These are phyloP conservation scores for Aureobasidium mangrovei DNA, from an alignment of 2,329 filamentous ascomycete genomes.

Conservation along the genomic window DNA sequence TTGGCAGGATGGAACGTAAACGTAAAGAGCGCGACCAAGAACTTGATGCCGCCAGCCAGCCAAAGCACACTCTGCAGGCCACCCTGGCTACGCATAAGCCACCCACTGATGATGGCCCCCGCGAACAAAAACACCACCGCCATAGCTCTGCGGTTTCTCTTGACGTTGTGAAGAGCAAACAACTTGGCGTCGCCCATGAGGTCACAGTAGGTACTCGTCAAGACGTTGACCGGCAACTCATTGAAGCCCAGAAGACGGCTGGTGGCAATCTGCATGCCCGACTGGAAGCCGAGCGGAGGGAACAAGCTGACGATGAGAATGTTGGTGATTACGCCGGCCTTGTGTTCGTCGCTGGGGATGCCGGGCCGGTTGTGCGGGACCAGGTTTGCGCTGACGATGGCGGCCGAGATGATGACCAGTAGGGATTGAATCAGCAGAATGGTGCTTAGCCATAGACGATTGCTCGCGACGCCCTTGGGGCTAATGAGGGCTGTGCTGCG, in stretches of 20 bases:
- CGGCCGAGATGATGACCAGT: constrained; percentile 45
- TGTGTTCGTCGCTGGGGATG: constrained; percentile 18
- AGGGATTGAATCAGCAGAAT: constrained; percentile 46
- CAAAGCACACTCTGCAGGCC: constrained; percentile 38
- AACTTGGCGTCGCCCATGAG: constrained; percentile 44
- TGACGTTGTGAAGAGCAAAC: constrained; percentile 40
- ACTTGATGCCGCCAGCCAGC: constrained; percentile 39
- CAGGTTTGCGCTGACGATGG: constrained; percentile 40
- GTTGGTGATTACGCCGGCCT: constrained; percentile 27
- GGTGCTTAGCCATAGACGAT: constrained; percentile 32
- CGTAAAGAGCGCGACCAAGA: constrained; percentile 29
- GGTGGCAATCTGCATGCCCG: constrained; percentile 45
- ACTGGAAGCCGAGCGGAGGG: constrained; percentile 44
- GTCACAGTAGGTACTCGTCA: constrained; percentile 49
- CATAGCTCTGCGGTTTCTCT: constrained; percentile 41
- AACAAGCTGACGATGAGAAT: constrained; percentile 39
- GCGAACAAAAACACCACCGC: constrained; percentile 39
- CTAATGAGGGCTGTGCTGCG: constrained; percentile 32
- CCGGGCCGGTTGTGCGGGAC: constrained; percentile 37
- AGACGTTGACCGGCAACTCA: constrained; percentile 47
- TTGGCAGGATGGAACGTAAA: constrained; percentile 16
- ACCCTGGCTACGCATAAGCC: constrained; percentile 37
- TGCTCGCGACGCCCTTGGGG: constrained; percentile 30
- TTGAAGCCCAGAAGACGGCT: constrained; percentile 43
- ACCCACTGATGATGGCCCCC: constrained; percentile 42